Evolutionary conservation across 148 eudicot genomes (phyloP).

Genomic region (Chenopodium suecicum): DNA sequence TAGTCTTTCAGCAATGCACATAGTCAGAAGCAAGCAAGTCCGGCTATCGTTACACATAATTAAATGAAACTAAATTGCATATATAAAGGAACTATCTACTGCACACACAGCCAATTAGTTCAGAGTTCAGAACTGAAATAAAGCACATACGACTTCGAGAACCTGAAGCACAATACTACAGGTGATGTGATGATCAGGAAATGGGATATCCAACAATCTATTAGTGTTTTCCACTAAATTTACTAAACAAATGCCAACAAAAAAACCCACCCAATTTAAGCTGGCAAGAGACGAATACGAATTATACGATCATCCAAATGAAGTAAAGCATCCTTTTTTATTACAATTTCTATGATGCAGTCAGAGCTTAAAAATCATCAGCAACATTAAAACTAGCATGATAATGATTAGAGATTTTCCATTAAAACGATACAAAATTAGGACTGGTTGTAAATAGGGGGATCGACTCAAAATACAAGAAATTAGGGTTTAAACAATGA

Average conservation of each 20-base stretch:
- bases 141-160: neutral
- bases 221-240: no score
- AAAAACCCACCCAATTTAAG: no score
- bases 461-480: neutral
- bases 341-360: neutral
- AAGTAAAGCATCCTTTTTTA: neutral
- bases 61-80: neutral
- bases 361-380: neutral
- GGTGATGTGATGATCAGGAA: neutral
- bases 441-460: neutral
- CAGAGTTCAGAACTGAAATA: neutral
- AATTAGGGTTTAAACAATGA: neutral
- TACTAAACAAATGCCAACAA: no score
- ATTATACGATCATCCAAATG: neutral
- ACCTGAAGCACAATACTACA: neutral
- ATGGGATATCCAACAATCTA: no score
- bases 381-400: neutral
- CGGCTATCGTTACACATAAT: neutral
- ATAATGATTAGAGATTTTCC: neutral
- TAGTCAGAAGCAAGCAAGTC: no score
- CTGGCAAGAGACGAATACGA: no score
- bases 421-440: neutral
- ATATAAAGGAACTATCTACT: neutral
- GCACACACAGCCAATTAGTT: no score
- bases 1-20: neutral